Base-by-base conservation (phyloP, 2,329 filamentous ascomycete species). In the Claviceps spartinae region DNA sequence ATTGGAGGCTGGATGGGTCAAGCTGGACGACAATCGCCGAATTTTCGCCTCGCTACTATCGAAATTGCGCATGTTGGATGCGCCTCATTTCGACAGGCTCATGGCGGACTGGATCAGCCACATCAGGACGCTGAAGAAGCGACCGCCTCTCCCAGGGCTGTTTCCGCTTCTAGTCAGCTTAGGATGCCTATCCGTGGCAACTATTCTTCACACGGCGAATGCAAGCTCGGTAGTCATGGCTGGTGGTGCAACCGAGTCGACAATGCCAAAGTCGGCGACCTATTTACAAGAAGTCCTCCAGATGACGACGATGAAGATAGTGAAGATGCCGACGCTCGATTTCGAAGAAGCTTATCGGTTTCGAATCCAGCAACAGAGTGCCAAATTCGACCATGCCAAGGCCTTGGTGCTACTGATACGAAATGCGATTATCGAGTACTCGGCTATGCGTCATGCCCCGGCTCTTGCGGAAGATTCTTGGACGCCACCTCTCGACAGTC, bases 11-110 rank as follows among this genome's bases (percentile, higher is more conserved):
- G 77, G 74, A 37, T 83, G 79, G 77, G 63, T 69, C 22, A 79
- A 79, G 57, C 65, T 69, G 11, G 68, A 72, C 34, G 75, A 77
- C 20, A 71, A 73, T 47, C 74, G 79, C 34, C 71, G 78, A 42
- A 69, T 73, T 2, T 81, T 78, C 56, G 75, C 73, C 5, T 68
- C 75, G 7, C 67, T 83, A 20, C 70, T 86, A 9, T 72, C 76
- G 6, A 71, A 83, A 52, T 68, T 91, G 48, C 78, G 85, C n/a
- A 74, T 79, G 20, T 84, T 89, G 56, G 83, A 90, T 61, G 66
- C 75, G 1, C 74, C 76, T 34, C 76, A 81, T 49, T 91, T 90
- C 59, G 83, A 88, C 60, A 71, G 72, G 20, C 74, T 89, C 34
- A 82, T 88, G 72, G 72, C 70, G 30, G 77, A 79, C 56, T 89